Evolutionary conservation across 371 early-diverging fungal genomes (phyloP).

Genomic region (Blyttiomyces sp.): DNA sequence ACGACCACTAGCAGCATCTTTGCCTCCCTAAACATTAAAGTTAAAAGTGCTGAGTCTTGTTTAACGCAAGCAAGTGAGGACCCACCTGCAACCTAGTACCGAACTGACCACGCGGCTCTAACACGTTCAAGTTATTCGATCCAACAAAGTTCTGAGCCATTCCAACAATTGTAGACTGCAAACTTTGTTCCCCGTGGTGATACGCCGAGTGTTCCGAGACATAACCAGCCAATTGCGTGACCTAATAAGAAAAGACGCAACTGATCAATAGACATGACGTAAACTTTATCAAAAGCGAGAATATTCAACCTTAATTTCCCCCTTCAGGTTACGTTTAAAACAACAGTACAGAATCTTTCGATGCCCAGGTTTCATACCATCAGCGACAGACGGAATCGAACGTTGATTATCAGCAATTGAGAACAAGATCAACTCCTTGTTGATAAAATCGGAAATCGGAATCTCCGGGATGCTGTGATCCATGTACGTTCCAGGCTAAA

Average conservation of each 20-base stretch:
- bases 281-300: neutral
- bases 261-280: too few relatives aligned
- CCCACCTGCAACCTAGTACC: conserved; percentile 85
- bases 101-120: conserved; percentile 95
- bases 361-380: conserved; percentile 99
- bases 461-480: conserved; percentile 82
- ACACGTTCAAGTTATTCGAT: conserved; percentile 93
- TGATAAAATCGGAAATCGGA: conserved; percentile 93
- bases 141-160: conserved; percentile 99
- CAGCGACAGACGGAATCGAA: conserved; percentile 97
- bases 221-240: conserved; percentile 93
- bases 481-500: conserved; percentile 88
- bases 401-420: conserved; percentile 97
- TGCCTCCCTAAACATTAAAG: conserved; percentile 76
- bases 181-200: conserved; percentile 97
- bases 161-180: conserved; percentile 90
- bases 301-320: conserved; percentile 83
- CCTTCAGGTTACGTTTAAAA: conserved; percentile 83
- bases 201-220: conserved; percentile 94
- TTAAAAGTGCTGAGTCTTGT: neutral
- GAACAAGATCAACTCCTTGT: conserved; percentile 97
- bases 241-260: conserved; percentile 12
- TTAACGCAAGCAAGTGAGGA: neutral
- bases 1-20: conserved; percentile 97
- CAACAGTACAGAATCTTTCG: conserved; percentile 96